Conservation (phyloP, 208 protist species). For the Leishmania amazonensis region DNA sequence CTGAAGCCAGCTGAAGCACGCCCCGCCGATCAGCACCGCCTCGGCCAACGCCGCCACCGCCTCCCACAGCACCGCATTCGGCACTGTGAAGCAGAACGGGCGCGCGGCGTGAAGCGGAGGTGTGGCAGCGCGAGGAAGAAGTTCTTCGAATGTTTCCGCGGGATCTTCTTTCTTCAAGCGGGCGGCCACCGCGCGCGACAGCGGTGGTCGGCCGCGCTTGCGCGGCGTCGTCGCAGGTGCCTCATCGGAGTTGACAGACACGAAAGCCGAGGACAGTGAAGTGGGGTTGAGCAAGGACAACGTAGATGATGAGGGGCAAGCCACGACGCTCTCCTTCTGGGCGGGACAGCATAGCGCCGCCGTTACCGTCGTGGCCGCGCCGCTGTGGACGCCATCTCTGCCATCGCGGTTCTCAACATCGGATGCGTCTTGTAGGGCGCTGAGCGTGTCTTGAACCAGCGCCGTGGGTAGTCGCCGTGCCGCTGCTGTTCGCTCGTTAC, state of each 20-base stretch:
- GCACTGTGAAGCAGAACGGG: slow-evolving; percentile 5
- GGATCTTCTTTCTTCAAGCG: neutral
- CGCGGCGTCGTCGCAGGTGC: neutral
- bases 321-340: neutral
- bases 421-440: neutral
- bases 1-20: slow-evolving; percentile 16
- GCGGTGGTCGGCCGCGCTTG: neutral
- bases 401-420: neutral
- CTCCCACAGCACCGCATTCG: slow-evolving; percentile 25
- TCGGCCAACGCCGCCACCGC: slow-evolving; percentile 32
- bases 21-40: slow-evolving; percentile 24
- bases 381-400: neutral
- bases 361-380: neutral
- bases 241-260: neutral
- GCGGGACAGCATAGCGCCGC: neutral
- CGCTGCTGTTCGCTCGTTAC: neutral
- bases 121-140: neutral
- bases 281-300: neutral
- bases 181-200: neutral
- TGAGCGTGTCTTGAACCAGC: neutral
- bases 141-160: neutral
- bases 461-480: neutral
- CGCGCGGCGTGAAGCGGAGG: neutral
- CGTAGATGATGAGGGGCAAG: neutral
- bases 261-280: neutral